phyloP scores from a whole-genome alignment of 2,329 filamentous ascomycete genomes.

The Colletotrichum paranaense region DNA sequence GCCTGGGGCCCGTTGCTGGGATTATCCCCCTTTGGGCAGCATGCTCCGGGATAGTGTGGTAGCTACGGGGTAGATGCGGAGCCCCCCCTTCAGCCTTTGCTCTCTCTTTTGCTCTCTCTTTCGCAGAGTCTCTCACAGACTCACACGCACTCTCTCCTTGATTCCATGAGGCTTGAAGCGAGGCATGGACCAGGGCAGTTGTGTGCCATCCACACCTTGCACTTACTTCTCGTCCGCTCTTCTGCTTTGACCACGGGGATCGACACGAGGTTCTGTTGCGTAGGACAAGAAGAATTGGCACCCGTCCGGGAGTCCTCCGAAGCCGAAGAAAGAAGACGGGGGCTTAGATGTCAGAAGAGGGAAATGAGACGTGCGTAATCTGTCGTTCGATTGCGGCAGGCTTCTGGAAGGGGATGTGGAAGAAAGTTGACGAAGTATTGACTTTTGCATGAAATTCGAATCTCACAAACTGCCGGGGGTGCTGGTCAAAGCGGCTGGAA shows the following conservation, averaged over 20 bases:
- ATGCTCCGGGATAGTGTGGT: conserved; percentile 15
- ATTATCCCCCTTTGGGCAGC: conserved; percentile 21
- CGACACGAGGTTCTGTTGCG: conserved; percentile 24
- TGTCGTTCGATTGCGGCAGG: conserved; percentile 11
- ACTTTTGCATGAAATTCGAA: conserved; percentile 24
- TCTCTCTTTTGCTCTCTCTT: not conserved
- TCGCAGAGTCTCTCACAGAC: not conserved
- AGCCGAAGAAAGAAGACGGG: not conserved
- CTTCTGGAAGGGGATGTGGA: conserved; percentile 25
- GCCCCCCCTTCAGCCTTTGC: not conserved
- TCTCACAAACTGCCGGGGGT: conserved; percentile 27
- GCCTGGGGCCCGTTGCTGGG: not conserved
- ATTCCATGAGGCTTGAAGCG: conserved; percentile 5
- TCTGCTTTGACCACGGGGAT: conserved; percentile 10
- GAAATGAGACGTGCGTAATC: conserved; percentile 16
- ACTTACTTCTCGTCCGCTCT: not conserved
- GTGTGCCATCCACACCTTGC: not conserved
- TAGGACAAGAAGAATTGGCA: not conserved
- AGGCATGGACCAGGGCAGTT: conserved; percentile 20
- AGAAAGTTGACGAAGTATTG: conserved; percentile 9
- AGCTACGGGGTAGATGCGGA: conserved; percentile 20
- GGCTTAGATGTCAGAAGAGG: conserved; percentile 21
- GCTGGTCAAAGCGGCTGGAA: conserved; percentile 8
- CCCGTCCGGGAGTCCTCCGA: not conserved
- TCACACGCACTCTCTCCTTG: too few relatives aligned